Evolutionary conservation across 768 basidiomycete genomes (phyloP).

Genomic region (Leucocoprinus leucothites): DNA sequence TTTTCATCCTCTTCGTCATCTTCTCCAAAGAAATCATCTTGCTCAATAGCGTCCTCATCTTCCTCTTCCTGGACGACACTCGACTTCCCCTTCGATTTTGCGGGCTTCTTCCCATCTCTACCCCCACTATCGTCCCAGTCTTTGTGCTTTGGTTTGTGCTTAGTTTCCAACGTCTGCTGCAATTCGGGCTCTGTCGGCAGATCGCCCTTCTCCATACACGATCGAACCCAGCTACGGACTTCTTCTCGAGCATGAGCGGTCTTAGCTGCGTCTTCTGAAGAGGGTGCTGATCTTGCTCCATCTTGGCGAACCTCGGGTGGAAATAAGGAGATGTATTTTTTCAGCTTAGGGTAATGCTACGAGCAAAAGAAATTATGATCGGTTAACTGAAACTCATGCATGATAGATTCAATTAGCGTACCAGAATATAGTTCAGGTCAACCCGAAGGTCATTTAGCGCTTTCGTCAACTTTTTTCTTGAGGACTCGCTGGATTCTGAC

Average conservation of each 20-base stretch:
- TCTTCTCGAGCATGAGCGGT: conserved; percentile 54
- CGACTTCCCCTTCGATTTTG: background rate
- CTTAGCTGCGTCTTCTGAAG: conserved; percentile 25
- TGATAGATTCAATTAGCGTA: conserved; percentile 28
- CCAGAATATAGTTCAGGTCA: conserved; percentile 89
- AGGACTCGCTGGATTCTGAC: conserved; percentile 28
- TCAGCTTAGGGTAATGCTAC: conserved; percentile 79
- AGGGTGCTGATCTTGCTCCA: conserved; percentile 21
- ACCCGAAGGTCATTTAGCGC: conserved; percentile 66
- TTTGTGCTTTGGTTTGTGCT: conserved; percentile 6
- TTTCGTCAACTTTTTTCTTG: conserved; percentile 40
- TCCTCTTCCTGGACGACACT: conserved; percentile 10
- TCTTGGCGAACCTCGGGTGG: conserved; percentile 60
- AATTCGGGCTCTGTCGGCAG: conserved; percentile 60
- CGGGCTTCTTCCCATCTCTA: conserved; percentile 4
- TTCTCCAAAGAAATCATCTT: conserved; percentile 42
- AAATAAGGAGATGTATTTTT: conserved; percentile 90
- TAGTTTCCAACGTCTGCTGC: conserved; percentile 19
- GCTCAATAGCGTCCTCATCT: conserved; percentile 19
- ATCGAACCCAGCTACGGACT: conserved; percentile 55
- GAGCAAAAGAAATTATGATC: background rate
- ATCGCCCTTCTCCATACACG: conserved; percentile 58
- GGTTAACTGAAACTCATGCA: background rate
- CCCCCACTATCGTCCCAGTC: conserved; percentile 2
- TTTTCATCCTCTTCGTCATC: conserved; percentile 26